These are phyloP conservation scores for Larix sibirica DNA, from an alignment of 83 land plant species.

Conservation along the genomic window DNA sequence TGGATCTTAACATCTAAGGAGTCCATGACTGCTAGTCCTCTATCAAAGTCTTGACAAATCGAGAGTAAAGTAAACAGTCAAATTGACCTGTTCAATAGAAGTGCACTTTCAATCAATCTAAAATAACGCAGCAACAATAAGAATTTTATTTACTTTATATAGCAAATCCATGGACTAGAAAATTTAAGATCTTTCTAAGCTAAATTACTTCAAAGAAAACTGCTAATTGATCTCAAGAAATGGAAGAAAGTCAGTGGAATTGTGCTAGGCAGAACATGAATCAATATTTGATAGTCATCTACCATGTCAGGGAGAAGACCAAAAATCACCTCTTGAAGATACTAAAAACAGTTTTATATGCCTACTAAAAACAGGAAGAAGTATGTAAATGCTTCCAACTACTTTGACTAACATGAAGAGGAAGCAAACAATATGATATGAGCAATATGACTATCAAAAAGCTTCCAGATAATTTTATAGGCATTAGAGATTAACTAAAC, in stretches of 20 bases:
- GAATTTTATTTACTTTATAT: not conserved
- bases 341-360: too few relatives aligned
- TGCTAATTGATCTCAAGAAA: not conserved
- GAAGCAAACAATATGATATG: too few relatives aligned
- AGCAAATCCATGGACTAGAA: too few relatives aligned
- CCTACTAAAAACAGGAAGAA: not conserved
- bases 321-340: not conserved
- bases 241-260: not conserved
- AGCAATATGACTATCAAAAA: too few relatives aligned
- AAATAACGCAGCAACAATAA: not conserved
- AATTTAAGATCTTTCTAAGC: not conserved
- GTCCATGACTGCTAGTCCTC: not conserved
- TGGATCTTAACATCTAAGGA: conserved; percentile 40
- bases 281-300: not conserved
- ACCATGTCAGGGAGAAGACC: not conserved
- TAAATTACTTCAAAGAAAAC: not conserved
- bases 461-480: too few relatives aligned
- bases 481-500: too few relatives aligned
- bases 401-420: not conserved
- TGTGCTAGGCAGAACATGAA: not conserved
- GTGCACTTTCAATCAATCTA: not conserved
- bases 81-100: not conserved
- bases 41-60: not conserved
- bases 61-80: not conserved
- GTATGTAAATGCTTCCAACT: not conserved